Evolutionary conservation across 83 land plant genomes (phyloP), one percentile per base, ranked within the genome.

Genomic region (Larix sibirica): DNA sequence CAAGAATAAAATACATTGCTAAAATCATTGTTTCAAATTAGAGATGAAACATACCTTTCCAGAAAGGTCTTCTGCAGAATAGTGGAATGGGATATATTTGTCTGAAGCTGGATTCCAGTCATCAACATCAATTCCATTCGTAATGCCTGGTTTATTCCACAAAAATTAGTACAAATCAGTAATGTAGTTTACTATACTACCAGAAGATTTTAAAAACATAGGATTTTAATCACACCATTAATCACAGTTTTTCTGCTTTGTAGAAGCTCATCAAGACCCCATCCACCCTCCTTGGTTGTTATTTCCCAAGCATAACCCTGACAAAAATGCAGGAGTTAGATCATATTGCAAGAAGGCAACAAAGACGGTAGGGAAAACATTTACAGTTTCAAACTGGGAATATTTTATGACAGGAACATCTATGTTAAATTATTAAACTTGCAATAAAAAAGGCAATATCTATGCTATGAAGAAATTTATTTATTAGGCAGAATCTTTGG

Each of bases 301-400:
- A 97, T 90, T 84, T 97, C 99, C 98, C 98, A 97, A 14, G 98
- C 84, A 86, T 95, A 97, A 1, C 99, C 99, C 98, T 95, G 84
- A 42, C 44, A 80, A 44, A 54, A 85, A 71, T 66, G 44, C 24
- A 77, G 58, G 65, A 82, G 61, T 5, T 44, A 61, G 62, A 63
- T 38, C 60, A 42, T 40, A 36, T 12, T 78, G 18, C 23, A 63
- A 36, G 42, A 9, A 64, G 13, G 28, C 70, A 31, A 74, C 42
- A 24, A 47, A 58, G 12, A 20, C 13, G 47, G 56, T 62, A 14
- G 33, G 13, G 23, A 36, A 82, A 7, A 21, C 3, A 68, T 81
- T 42, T 36, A 63, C 6, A 81, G 58, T 73, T 66, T n/a, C 2
- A 5, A 42, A 71, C 38, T 40, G 12, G 54, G 50, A 40, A 71